Evolutionary conservation across 345 rosid species (phyloP), one percentile per base, ranked within the genome.

Genomic region (Brassica carinata): DNA sequence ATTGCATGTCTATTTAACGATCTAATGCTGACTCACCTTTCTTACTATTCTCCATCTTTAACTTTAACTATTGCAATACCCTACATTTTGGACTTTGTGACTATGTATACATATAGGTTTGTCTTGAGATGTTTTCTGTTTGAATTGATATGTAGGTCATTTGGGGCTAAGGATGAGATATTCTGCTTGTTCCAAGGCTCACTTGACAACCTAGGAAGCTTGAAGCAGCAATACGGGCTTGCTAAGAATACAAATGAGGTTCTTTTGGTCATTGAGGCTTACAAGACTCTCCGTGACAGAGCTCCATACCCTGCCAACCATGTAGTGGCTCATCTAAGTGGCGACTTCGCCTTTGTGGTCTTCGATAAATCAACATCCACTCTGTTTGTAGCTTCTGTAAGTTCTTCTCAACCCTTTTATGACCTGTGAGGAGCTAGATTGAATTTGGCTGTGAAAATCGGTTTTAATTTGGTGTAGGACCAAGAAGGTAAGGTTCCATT

Each of bases 261-360:
- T 75, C 57, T 91, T 14, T 75, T 95, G 75, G 92, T 95, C 23
- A 95, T 95, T 13, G 99, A 95, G 85, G 99, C 99, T 53, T 95
- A 95, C 69, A 95, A 95, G 96, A 93, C 98, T 62, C 96, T 95
- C 19, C 96, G 99, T 5, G 99, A 95, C 83, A 82, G 99, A 67
- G 99, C 99, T 40, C 99, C 99, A 3, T 95, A 93, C 82, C 99
- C 99, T 17, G 77, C 97, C 0, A 95, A 83, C 90, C 99, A 91
- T 38, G 91, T 95, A 9, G 98, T 95, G 19, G 91, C 92, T 45
- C 98, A 95, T 81, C 92, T 95, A 2, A 87, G 85, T 18, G 99
- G 99, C 0, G 85, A 84, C 76, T 95, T 95, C 58, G 88, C 97
- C 55, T 95, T 95, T 90, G 81, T 95, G 76, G 96, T 95, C 80